These are phyloP conservation scores for Sclerotinia nivalis DNA, from an alignment of 2,329 filamentous ascomycete species.

Conservation along the genomic window DNA sequence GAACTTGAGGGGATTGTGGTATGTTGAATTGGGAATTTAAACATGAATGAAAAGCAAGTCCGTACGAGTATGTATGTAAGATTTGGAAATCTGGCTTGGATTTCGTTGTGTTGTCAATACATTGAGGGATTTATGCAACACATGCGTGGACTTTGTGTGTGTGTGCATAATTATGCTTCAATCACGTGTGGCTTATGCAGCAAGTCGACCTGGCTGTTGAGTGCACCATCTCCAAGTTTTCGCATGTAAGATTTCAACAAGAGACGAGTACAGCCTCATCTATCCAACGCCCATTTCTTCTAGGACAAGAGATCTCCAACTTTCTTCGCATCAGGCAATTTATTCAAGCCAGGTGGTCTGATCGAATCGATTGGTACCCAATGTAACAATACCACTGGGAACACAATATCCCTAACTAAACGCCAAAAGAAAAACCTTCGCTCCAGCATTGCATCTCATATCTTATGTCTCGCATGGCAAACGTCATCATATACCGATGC, in stretches of 20 bases:
- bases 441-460: neutral
- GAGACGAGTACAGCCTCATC: neutral
- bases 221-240: neutral
- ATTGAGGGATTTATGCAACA: constrained; percentile 3
- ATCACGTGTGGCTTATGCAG: neutral
- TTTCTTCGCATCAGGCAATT: neutral
- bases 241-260: neutral
- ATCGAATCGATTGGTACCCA: neutral
- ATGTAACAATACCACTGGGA: neutral
- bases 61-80: neutral
- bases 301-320: neutral
- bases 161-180: neutral
- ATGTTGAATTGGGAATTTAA: neutral
- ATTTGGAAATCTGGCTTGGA: neutral
- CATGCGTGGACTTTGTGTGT: neutral
- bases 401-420: neutral
- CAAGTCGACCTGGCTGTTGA: neutral
- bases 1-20: neutral
- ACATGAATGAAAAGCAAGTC: neutral
- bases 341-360: neutral
- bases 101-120: neutral
- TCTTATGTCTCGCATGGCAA: neutral
- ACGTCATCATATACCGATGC: neutral
- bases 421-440: neutral
- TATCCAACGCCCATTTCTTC: neutral